Conservation (phyloP, 1,139 yeast genomes). For the Geotrichum europaeum region DNA sequence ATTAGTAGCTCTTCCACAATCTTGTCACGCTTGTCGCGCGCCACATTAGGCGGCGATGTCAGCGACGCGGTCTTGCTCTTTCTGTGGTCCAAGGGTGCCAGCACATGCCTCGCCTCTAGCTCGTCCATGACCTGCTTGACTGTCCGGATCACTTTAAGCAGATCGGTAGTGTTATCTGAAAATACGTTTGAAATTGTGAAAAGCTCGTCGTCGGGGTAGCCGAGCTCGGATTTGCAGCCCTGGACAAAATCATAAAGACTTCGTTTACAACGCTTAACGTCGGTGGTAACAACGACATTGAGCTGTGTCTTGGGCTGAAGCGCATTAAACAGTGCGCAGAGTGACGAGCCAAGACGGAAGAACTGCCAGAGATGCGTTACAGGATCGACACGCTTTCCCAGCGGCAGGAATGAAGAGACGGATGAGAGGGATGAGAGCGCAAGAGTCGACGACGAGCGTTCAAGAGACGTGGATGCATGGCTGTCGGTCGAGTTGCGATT, state of each 20-base stretch:
- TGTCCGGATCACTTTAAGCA: slow-evolving; percentile 58
- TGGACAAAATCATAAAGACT: slow-evolving; percentile 84
- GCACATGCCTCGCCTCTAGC: slow-evolving; percentile 25
- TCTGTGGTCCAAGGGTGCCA: slow-evolving; percentile 16
- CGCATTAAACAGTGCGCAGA: slow-evolving; percentile 74
- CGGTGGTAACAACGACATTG: slow-evolving; percentile 43
- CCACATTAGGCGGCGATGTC: slow-evolving; percentile 13
- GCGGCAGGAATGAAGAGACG: slow-evolving; percentile 20
- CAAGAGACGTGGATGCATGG: not conserved
- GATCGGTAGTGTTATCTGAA: slow-evolving; percentile 71
- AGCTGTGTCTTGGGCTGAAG: slow-evolving; percentile 36
- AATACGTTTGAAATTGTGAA: slow-evolving; percentile 89
- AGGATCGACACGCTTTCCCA: slow-evolving; percentile 54
- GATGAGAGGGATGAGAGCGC: slow-evolving; percentile 3
- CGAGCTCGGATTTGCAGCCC: slow-evolving; percentile 74
- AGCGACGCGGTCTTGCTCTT: slow-evolving; percentile 12
- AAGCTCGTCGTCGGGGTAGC: slow-evolving; percentile 70
- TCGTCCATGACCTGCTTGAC: slow-evolving; percentile 55
- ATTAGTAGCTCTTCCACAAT: slow-evolving; percentile 78
- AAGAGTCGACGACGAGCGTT: slow-evolving; percentile 5
- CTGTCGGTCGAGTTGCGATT: slow-evolving; percentile 13
- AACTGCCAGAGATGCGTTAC: slow-evolving; percentile 86
- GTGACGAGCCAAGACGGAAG: slow-evolving; percentile 87
- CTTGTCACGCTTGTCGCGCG: slow-evolving; percentile 46
- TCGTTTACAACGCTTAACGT: slow-evolving; percentile 76